A percentile compares a stretch with the other conserved stretches of the same genome.
phyloP scores from a whole-genome alignment of 805 yeast genomes.

The Kregervanrija pseudodelftensis region DNA sequence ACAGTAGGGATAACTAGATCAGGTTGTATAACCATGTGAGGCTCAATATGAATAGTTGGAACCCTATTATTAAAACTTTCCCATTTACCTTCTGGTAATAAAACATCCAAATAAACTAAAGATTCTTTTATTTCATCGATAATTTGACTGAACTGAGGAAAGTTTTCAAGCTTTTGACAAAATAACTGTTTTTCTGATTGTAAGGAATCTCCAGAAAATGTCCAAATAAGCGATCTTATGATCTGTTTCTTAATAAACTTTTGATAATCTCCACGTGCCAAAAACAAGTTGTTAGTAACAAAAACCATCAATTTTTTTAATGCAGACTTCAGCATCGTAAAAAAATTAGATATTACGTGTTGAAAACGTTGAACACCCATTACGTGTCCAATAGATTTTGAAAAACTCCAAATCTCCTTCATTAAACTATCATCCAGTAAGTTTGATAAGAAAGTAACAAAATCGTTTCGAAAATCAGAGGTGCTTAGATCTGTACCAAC shows the following conservation, averaged over 20 bases:
- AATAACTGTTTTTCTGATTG: constrained; percentile 29
- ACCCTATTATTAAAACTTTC: constrained; percentile 33
- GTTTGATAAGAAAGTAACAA: constrained; percentile 2
- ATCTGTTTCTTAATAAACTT: constrained; percentile 29
- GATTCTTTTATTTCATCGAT: constrained; percentile 8
- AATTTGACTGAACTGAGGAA: constrained; percentile 13
- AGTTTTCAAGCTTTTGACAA: constrained; percentile 26
- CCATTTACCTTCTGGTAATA: constrained; percentile 44
- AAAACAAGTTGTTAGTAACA: constrained; percentile 16
- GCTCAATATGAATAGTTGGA: constrained; percentile 40
- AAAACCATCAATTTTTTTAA: constrained; percentile 23
- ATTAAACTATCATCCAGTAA: constrained; percentile 14
- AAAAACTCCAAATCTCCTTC: constrained; percentile 13
- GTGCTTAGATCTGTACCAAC: neutral
- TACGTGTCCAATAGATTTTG: too few species aligned
- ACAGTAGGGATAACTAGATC: constrained; percentile 68
- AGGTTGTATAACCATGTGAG: constrained; percentile 53
- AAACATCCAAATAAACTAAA: constrained; percentile 36
- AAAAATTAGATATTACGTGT: constrained; percentile 23
- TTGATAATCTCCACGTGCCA: constrained; percentile 22
- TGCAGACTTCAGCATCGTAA: constrained; percentile 33
- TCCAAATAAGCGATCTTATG: constrained; percentile 46
- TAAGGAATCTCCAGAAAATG: constrained; percentile 54
- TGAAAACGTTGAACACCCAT: too few species aligned
- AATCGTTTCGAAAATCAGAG: constrained; percentile 1